phyloP scores from a whole-genome alignment of 768 basidiomycete genomes.

The Lentinula boryana region DNA sequence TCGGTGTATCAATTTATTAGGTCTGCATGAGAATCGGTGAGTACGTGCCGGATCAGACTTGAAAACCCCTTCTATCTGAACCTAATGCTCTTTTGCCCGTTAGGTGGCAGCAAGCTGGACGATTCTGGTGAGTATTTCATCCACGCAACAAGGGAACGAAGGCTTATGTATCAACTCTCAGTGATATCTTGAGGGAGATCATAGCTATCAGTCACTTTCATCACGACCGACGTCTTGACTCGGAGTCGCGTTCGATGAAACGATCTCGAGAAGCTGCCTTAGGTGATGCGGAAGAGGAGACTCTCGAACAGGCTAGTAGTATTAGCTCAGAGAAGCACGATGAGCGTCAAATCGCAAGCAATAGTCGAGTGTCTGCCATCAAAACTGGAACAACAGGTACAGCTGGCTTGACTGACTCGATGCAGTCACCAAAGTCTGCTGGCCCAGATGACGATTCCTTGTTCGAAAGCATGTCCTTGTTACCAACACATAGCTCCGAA shows the following conservation, averaged over 20 bases:
- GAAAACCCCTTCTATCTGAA: no score
- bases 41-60: neutral
- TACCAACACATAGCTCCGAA: neutral
- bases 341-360: neutral
- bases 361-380: neutral
- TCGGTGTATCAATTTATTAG: neutral
- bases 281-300: neutral
- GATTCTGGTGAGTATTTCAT: slow-evolving; percentile 34
- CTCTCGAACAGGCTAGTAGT: neutral
- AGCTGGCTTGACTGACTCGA: neutral
- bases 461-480: neutral
- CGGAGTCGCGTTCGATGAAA: neutral
- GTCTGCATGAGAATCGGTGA: slow-evolving; percentile 3
- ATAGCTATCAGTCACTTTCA: slow-evolving; percentile 1
- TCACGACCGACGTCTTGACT: neutral
- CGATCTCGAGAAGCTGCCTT: neutral
- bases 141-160: neutral
- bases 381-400: neutral
- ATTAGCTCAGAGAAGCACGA: no score
- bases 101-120: slow-evolving; percentile 43
- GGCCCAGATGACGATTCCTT: no score
- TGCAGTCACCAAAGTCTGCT: neutral
- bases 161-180: neutral
- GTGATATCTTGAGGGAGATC: neutral
- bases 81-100: neutral